phyloP scores from a whole-genome alignment of 352 stramenopile genomes.

The Pythium utonaiense region DNA sequence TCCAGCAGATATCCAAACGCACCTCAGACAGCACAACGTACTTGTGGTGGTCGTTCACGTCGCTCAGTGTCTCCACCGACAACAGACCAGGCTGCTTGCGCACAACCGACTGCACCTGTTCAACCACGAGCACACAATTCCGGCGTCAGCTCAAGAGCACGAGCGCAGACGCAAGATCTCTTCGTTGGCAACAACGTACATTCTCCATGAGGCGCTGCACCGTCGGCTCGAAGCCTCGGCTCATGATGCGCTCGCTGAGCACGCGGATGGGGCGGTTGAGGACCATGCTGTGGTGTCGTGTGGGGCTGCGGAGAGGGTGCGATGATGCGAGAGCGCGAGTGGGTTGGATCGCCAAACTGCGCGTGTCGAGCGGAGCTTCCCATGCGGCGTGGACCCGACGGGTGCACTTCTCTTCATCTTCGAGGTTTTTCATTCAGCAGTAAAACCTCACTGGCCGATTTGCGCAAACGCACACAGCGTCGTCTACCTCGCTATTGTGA shows the following conservation, averaged over 20 bases:
- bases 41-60: slow-evolving; percentile 85
- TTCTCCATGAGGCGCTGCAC: slow-evolving; percentile 80
- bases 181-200: slow-evolving; percentile 32
- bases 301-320: neutral
- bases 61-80: slow-evolving; percentile 77
- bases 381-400: neutral
- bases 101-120: slow-evolving; percentile 73
- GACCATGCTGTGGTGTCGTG: slow-evolving; percentile 18
- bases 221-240: slow-evolving; percentile 76
- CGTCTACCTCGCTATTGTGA: neutral
- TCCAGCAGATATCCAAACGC: neutral
- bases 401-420: neutral
- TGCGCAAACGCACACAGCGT: slow-evolving; percentile 1
- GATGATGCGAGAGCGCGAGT: neutral
- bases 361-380: neutral
- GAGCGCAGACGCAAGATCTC: too few species aligned
- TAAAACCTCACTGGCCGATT: neutral
- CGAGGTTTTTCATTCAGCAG: neutral
- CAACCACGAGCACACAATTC: too few species aligned
- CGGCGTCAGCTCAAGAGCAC: too few species aligned
- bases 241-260: slow-evolving; percentile 84
- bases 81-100: slow-evolving; percentile 67
- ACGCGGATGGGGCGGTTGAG: slow-evolving; percentile 62
- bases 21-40: slow-evolving; percentile 86
- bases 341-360: neutral